Conservation (phyloP, 257 asterid genomes). For the Primulina huaijiensis region DNA sequence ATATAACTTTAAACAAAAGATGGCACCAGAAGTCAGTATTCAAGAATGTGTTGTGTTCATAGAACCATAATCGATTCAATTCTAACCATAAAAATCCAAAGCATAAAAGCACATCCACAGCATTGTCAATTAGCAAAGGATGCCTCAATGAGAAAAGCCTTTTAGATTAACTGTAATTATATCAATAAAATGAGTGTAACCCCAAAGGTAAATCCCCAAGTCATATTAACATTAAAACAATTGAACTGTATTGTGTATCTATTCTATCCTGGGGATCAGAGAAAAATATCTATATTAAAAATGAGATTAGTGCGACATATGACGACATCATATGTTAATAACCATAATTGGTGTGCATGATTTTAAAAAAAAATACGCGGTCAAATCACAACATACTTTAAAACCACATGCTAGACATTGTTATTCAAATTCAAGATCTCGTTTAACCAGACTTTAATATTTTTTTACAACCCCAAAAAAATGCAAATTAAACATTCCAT, state of each 20-base stretch:
- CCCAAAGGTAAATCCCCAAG: not conserved
- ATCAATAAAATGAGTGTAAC: not conserved
- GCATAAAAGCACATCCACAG: not conserved
- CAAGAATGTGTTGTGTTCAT: not conserved
- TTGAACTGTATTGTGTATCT: not conserved
- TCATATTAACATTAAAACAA: not conserved
- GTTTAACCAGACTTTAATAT: not conserved
- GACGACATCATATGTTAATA: too few relatives aligned
- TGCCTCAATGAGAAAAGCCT: not conserved
- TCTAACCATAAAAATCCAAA: not conserved
- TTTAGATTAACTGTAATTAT: not conserved
- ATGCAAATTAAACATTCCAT: not conserved
- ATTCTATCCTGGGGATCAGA: not conserved
- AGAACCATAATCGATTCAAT: not conserved
- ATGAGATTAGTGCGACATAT: too few relatives aligned
- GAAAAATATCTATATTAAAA: too few relatives aligned
- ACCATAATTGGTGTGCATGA: not conserved
- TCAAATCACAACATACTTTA: not conserved
- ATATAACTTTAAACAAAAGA: not conserved
- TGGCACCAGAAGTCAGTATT: not conserved
- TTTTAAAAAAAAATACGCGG: too few relatives aligned
- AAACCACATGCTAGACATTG: not conserved
- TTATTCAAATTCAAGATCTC: not conserved
- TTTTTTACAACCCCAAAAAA: not conserved
- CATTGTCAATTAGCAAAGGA: not conserved